Evolutionary conservation across 768 basidiomycete genomes (phyloP).

Genomic region (Rhizopogon roseolus): DNA sequence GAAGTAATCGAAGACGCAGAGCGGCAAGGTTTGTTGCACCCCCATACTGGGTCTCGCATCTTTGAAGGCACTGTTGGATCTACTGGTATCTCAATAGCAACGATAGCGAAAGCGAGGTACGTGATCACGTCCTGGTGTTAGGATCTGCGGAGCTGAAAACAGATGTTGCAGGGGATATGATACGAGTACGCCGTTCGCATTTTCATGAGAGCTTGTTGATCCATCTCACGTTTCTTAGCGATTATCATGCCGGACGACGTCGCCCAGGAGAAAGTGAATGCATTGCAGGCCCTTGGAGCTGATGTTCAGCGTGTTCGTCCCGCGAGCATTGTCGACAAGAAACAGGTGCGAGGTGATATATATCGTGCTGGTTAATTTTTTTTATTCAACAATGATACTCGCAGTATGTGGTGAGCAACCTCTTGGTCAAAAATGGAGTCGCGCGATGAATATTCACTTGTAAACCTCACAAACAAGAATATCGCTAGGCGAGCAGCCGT

Average conservation of each 20-base stretch:
- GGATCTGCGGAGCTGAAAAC: not conserved
- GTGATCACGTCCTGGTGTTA: slow-evolving; percentile 8
- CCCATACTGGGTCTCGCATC: slow-evolving; percentile 85
- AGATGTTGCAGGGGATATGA: slow-evolving; percentile 69
- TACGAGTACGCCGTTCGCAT: slow-evolving; percentile 47
- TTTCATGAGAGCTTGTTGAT: too few species aligned
- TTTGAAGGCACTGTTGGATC: slow-evolving; percentile 98
- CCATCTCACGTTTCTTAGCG: slow-evolving; percentile 36
- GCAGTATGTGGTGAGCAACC: slow-evolving; percentile 60
- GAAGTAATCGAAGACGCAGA: slow-evolving; percentile 96
- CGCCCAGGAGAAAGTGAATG: slow-evolving; percentile 86
- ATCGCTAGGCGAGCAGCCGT: slow-evolving; percentile 77
- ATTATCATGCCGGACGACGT: slow-evolving; percentile 91
- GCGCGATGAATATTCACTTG: not conserved
- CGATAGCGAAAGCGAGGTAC: slow-evolving; percentile 82
- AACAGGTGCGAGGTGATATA: slow-evolving; percentile 54
- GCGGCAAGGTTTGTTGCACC: slow-evolving; percentile 71
- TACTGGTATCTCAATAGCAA: slow-evolving; percentile 95
- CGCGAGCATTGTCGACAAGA: slow-evolving; percentile 94
- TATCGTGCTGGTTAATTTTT: not conserved
- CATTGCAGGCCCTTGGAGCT: slow-evolving; percentile 79
- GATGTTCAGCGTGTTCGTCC: slow-evolving; percentile 88
- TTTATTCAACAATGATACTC: not conserved
- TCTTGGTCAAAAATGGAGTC: not conserved
- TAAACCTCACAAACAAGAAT: slow-evolving; percentile 48